phyloP scores from a whole-genome alignment of 2,329 filamentous ascomycete species.

The Zymoseptoria tritici region DNA sequence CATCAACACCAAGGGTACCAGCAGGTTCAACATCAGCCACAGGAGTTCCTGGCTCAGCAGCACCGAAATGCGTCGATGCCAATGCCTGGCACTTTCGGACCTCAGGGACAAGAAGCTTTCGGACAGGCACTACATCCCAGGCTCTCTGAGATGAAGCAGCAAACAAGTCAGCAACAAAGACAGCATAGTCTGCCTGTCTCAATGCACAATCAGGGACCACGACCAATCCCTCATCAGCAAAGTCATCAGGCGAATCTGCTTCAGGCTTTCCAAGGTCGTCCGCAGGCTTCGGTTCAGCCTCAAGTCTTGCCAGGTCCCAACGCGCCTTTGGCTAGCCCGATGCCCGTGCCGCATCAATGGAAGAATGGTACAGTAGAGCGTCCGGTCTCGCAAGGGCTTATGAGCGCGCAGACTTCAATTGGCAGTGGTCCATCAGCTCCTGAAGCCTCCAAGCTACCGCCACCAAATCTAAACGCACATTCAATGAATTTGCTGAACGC shows the following conservation, averaged over 20 bases:
- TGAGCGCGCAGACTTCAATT: slow-evolving; percentile 29
- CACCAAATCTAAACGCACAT: slow-evolving; percentile 52
- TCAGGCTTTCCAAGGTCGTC: slow-evolving; percentile 2
- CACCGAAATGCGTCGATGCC: slow-evolving; percentile 14
- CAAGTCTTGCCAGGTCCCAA: neutral
- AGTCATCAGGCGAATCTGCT: neutral
- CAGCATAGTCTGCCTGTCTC: slow-evolving; percentile 17
- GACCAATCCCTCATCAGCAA: slow-evolving; percentile 1
- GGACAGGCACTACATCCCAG: slow-evolving; percentile 17
- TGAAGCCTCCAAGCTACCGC: slow-evolving; percentile 50
- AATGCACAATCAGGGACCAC: slow-evolving; percentile 1
- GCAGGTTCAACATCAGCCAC: slow-evolving; percentile 33
- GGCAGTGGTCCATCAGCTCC: slow-evolving; percentile 40
- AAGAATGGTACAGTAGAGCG: neutral
- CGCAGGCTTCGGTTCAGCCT: neutral
- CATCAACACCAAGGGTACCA: slow-evolving; percentile 45
- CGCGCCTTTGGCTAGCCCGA: slow-evolving; percentile 1
- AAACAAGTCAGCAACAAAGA: slow-evolving; percentile 20
- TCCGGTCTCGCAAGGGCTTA: slow-evolving; percentile 21
- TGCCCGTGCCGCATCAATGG: neutral
- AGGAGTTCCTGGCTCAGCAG: slow-evolving; percentile 28
- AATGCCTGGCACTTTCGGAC: slow-evolving; percentile 6
- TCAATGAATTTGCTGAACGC: slow-evolving; percentile 51
- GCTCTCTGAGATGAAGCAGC: slow-evolving; percentile 17
- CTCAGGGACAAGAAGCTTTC: neutral